A percentile compares a stretch with the other conserved stretches of the same genome.
Conservation (phyloP, 352 stramenopile species). For the Phytophthora fragariae region DNA sequence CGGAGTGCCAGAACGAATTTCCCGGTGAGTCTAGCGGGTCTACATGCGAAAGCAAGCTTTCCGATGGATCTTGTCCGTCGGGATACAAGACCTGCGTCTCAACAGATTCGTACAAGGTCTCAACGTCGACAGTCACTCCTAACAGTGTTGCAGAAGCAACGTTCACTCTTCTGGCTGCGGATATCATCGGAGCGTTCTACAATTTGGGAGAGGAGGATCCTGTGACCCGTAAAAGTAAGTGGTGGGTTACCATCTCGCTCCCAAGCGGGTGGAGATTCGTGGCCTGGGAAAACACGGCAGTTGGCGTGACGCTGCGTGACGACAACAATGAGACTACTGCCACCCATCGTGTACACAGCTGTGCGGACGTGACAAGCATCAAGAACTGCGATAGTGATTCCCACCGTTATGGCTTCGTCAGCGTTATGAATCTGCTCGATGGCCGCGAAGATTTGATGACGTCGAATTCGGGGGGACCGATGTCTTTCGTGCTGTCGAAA, state of each 20-base stretch:
- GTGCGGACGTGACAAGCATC: conserved; percentile 52
- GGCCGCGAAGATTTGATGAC: conserved; percentile 60
- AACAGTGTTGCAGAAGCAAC: conserved; percentile 71
- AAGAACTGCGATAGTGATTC: conserved; percentile 53
- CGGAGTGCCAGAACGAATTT: conserved; percentile 78
- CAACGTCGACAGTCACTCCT: conserved; percentile 58
- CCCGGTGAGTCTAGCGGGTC: conserved; percentile 47
- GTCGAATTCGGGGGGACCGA: conserved; percentile 51
- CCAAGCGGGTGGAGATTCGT: conserved; percentile 77
- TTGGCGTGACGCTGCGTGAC: conserved; percentile 55
- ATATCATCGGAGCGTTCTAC: conserved; percentile 77
- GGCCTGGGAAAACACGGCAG: conserved; percentile 62
- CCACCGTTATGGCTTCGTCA: conserved; percentile 68
- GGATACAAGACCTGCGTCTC: conserved; percentile 77
- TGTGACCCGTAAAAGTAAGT: conserved; percentile 53
- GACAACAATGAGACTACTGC: conserved; percentile 27
- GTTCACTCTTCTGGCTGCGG: conserved; percentile 76
- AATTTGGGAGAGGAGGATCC: conserved; percentile 70
- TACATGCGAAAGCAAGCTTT: conserved; percentile 57
- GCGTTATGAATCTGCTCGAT: conserved; percentile 69
- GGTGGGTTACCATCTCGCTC: conserved; percentile 79
- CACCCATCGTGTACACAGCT: conserved; percentile 52
- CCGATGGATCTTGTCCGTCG: conserved; percentile 58
- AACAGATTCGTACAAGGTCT: conserved; percentile 79
- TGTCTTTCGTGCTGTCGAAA: conserved; percentile 62